A percentile compares a stretch with the other conserved stretches of the same genome.
Conservation (phyloP, 768 basidiomycete genomes). For the Suillus clintonianus region DNA sequence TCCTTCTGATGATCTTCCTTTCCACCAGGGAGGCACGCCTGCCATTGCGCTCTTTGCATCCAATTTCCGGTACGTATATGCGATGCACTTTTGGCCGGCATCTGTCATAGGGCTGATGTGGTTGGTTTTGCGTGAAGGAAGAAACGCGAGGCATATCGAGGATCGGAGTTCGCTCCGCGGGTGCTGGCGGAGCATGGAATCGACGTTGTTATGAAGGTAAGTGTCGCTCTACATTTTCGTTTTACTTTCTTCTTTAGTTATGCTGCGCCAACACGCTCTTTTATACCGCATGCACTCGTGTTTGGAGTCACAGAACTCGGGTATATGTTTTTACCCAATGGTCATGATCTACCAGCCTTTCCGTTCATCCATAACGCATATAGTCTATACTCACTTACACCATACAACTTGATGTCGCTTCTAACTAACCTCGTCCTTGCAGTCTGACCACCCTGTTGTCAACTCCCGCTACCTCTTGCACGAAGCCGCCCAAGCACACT, state of each 20-base stretch:
- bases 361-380: neutral
- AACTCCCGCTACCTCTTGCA: constrained; percentile 70
- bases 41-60: constrained; percentile 79
- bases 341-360: neutral
- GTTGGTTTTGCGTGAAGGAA: constrained; percentile 39
- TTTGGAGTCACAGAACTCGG: neutral
- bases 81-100: neutral
- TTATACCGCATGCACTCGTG: neutral
- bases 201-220: constrained; percentile 74
- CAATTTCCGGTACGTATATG: constrained; percentile 36
- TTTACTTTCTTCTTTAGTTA: neutral
- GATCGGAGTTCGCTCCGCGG: constrained; percentile 78
- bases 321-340: neutral
- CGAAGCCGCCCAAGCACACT: constrained; percentile 72
- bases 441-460: constrained; percentile 61
- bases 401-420: neutral
- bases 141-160: constrained; percentile 82
- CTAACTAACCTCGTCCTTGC: neutral
- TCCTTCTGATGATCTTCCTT: neutral
- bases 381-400: neutral
- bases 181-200: constrained; percentile 70
- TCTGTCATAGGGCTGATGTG: neutral
- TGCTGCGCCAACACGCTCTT: neutral
- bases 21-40: constrained; percentile 58
- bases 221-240: constrained; percentile 1